Base-by-base conservation (phyloP, 768 basidiomycete genomes). In the Leccinellum rugosiceps region DNA sequence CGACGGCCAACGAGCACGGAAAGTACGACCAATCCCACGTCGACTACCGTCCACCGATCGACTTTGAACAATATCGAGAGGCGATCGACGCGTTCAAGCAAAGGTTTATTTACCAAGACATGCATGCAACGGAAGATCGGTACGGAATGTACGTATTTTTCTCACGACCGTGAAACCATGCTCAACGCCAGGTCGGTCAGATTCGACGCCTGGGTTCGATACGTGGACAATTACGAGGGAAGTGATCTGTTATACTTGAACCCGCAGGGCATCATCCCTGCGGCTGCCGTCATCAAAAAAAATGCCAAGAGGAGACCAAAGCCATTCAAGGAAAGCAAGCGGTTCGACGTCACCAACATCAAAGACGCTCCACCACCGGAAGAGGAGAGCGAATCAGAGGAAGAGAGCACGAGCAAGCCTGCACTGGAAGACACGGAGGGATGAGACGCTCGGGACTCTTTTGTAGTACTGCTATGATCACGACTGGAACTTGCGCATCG, bases 401-500 rank as follows among this genome's bases (percentile, higher is more conserved):
- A 72, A 25, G 80, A 78, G 25, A 63, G 49, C 15, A 61, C 78
- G 21, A 72, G 76, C 61, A 79, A 78, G 67, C 69, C 67, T 41
- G 69, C 72, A 45, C 72, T 84, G 54, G 80, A 77, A 41, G 83
- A 85, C 46, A 79, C 75, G 56, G 84, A 85, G 59, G 83, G 82
- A 21, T 64, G 59, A 45, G 28, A 34, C 4, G 52, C 53, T 38
- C 3, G 38, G 7, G 48, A 47, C 43, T 56, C 59, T 43, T 51
- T 53, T 25, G 2, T 25, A 55, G 35, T 32, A 38, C 46, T 43
- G 55, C 44, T 19, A 47, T 38, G 17, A 47, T 81, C 72, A 92
- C 63, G 88, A 79, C 72, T 95, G 92, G 80, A 90, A 92, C 75
- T 92, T 92, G 68, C 92, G 80, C 84, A 93, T 87, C 23, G 88